phyloP scores from a whole-genome alignment of 257 asterid genomes.

The Ligustrum vulgare region DNA sequence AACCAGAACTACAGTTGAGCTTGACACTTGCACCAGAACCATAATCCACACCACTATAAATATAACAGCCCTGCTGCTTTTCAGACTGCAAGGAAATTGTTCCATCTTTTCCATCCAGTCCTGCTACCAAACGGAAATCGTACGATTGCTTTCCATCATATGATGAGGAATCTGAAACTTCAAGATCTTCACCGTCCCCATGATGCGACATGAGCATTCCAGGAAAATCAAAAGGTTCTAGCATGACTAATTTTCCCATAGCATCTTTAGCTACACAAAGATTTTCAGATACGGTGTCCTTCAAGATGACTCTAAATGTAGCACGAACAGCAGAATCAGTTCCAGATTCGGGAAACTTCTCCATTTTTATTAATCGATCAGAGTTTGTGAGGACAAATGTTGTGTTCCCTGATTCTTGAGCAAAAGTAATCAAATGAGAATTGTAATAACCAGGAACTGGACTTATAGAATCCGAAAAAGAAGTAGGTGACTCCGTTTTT shows the following conservation, averaged over 20 bases:
- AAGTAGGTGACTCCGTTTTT: conserved; percentile 27
- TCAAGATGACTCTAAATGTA: conserved; percentile 58
- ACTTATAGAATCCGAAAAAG: conserved; percentile 43
- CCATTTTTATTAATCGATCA: conserved; percentile 40
- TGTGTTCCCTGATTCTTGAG: conserved; percentile 46
- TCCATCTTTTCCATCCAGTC: conserved; percentile 39
- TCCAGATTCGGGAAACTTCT: conserved; percentile 52
- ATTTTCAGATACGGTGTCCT: conserved; percentile 18
- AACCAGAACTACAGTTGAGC: conserved; percentile 50
- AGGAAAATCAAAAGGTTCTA: conserved; percentile 73
- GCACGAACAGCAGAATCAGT: conserved; percentile 59
- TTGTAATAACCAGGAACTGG: conserved; percentile 60
- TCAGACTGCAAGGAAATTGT: conserved; percentile 54
- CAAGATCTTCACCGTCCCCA: conserved; percentile 47
- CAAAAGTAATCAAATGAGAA: conserved; percentile 54
- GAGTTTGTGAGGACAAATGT: conserved; percentile 43
- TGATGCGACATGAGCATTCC: conserved; percentile 55
- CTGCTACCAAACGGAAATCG: conserved; percentile 46
- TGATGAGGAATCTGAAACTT: conserved; percentile 28
- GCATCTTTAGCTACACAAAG: conserved; percentile 21
- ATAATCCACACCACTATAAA: conserved; percentile 33
- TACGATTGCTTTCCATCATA: conserved; percentile 1
- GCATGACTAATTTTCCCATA: conserved; percentile 39
- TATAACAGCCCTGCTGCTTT: conserved; percentile 44
- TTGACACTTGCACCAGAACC: conserved; percentile 34